Evolutionary conservation across 495 filamentous ascomycete genomes (phyloP).

Genomic region (Friedmanniomyces simplex): DNA sequence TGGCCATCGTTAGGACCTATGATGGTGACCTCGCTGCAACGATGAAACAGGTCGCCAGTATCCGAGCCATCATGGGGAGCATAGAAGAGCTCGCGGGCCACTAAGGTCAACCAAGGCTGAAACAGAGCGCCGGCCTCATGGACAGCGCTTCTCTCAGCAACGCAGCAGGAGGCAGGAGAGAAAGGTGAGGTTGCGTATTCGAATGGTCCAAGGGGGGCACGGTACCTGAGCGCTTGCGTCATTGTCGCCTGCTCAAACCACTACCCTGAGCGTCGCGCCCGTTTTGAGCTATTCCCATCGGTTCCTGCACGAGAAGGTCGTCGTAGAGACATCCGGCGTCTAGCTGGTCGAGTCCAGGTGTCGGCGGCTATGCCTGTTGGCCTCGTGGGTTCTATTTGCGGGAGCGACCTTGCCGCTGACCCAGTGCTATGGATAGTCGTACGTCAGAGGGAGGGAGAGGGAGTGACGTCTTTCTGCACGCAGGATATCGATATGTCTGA

Average conservation of each 20-base stretch:
- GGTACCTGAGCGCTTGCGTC: not conserved
- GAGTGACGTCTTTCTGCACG: not conserved
- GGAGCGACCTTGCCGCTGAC: not conserved
- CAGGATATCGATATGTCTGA: not conserved
- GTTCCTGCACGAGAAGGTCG: not conserved
- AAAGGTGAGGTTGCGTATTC: not conserved
- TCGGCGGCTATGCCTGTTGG: slow-evolving; percentile 2
- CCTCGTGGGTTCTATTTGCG: slow-evolving; percentile 10
- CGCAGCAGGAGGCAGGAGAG: not conserved
- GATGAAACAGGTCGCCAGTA: not conserved
- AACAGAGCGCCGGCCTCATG: not conserved
- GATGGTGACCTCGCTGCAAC: not conserved
- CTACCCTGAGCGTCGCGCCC: slow-evolving; percentile 14
- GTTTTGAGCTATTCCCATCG: slow-evolving; percentile 1
- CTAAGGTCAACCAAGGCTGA: not conserved
- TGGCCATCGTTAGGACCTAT: not conserved
- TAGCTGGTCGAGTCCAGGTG: not conserved
- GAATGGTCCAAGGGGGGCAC: not conserved
- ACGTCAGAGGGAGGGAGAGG: not conserved
- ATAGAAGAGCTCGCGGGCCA: not conserved
- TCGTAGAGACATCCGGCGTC: not conserved
- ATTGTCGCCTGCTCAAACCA: slow-evolving; percentile 4
- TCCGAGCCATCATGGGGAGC: not conserved
- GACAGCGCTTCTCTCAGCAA: not conserved
- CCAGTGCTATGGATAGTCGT: not conserved